Evolutionary conservation across 2,329 filamentous ascomycete species (phyloP).

Genomic region (Alternaria tenuissima): DNA sequence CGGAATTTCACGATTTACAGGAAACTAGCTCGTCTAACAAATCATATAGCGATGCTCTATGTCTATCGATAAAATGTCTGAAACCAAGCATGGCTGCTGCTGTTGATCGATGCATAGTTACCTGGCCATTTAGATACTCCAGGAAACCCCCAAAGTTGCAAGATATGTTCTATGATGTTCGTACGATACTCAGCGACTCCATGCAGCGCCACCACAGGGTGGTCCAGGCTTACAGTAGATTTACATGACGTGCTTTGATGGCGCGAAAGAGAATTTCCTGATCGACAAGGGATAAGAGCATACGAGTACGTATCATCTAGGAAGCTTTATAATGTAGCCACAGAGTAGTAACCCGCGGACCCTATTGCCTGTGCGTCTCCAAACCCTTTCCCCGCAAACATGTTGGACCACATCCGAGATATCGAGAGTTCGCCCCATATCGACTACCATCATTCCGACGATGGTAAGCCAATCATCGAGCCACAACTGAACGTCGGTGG

Average conservation of each 20-base stretch:
- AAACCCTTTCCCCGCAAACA: background rate
- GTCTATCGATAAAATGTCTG: background rate
- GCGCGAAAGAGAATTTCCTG: slow-evolving; percentile 23
- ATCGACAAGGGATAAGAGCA: background rate
- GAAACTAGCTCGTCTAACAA: background rate
- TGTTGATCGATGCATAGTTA: background rate
- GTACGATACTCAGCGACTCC: background rate
- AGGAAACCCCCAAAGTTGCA: background rate
- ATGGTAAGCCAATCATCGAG: slow-evolving; percentile 24
- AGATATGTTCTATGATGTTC: background rate
- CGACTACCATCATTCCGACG: slow-evolving; percentile 17
- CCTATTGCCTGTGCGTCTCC: slow-evolving; percentile 3
- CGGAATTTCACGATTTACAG: background rate
- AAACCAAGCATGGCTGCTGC: background rate
- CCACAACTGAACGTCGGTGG: slow-evolving; percentile 30
- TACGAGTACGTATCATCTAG: slow-evolving; percentile 1
- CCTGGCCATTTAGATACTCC: background rate
- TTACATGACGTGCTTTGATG: slow-evolving; percentile 30
- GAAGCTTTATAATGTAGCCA: slow-evolving; percentile 11
- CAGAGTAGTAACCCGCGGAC: background rate
- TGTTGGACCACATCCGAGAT: slow-evolving; percentile 22
- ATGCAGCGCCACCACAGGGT: slow-evolving; percentile 4
- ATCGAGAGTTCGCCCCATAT: slow-evolving; percentile 21
- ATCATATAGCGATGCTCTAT: background rate
- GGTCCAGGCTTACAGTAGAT: slow-evolving; percentile 22